Evolutionary conservation across 2,329 filamentous ascomycete species (phyloP).

Genomic region (Parafenestella ontariensis): DNA sequence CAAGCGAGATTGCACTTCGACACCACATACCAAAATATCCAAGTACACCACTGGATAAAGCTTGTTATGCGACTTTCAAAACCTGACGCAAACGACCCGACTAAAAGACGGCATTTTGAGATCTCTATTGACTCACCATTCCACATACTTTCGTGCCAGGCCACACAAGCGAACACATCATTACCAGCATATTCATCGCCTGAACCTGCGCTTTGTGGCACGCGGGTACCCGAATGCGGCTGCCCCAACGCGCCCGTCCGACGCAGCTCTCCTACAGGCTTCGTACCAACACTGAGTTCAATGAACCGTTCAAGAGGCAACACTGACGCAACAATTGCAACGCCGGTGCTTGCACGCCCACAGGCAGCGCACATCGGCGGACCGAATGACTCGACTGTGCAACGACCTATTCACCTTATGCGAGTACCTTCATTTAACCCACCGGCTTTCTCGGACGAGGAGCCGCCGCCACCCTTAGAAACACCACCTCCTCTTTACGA

Average conservation of each 20-base stretch:
- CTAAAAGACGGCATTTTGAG: conserved; percentile 86
- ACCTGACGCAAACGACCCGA: conserved; percentile 77
- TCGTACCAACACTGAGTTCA: conserved; percentile 66
- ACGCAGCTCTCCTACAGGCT: conserved; percentile 56
- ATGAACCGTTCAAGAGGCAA: conserved; percentile 50
- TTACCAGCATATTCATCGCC: conserved; percentile 79
- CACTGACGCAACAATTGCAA: conserved; percentile 28
- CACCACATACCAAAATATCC: conserved; percentile 91
- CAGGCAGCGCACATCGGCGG: conserved; percentile 55
- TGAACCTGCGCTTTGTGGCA: conserved; percentile 45
- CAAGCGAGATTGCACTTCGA: conserved; percentile 78
- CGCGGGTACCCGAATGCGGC: conserved; percentile 61
- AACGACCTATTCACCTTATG: conserved; percentile 82
- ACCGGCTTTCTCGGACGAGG: conserved; percentile 83
- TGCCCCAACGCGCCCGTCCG: conserved; percentile 70
- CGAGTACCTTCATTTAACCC: conserved; percentile 87
- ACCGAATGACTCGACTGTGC: conserved; percentile 54
- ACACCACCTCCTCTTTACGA: conserved; percentile 90
- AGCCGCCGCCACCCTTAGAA: conserved; percentile 73
- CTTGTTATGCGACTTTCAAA: conserved; percentile 93
- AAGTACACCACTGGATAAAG: conserved; percentile 98
- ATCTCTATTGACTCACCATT: conserved; percentile 97
- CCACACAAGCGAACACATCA: conserved; percentile 87
- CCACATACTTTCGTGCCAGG: conserved; percentile 89
- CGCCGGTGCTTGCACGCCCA: conserved; percentile 58